Evolutionary conservation across 495 filamentous ascomycete species (phyloP), one percentile per base, ranked within the genome.

Genomic region (Aspergillus sclerotioniger): DNA sequence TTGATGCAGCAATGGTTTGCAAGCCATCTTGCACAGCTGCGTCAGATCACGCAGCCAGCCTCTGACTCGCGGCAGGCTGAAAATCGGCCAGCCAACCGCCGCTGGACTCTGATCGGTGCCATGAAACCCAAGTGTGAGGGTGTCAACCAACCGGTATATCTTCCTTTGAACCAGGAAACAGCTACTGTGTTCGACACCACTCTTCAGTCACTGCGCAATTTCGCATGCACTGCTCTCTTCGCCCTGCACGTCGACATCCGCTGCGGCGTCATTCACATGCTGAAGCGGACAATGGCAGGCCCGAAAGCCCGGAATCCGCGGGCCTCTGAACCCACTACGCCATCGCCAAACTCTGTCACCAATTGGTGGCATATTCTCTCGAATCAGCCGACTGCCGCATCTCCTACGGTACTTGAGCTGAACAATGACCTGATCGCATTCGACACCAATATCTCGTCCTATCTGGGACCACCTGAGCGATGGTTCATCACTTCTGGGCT

Each of bases 211-310:
- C 89, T 91, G 68, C 87, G 88, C 47, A 79, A 87, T 37, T 85
- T 99, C 37, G 87, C 88, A 39, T 77, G 80, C 8, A 90, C 82
- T 6, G 84, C 90, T 32, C 85, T 98, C 7, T 79, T 90, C 43
- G 92, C 91, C 7, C 74, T 99, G 7, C 93, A 96, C 70, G 81
- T 93, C 64, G 91, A 96, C 71, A 84, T 94, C 49, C 84, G 94
- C 50, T 90, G 88, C 65, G 88, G 88, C 51, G 82, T 94, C 58
- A 81, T 96, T 16, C 84, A 92, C 67, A 81, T 82, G 74, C 60
- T 82, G 45, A 76, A 72, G 1, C 71, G 67, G 51, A 76, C 78
- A 6, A 80, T 82, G 67, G 66, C 75, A 12, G 75, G 79, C 10
- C 78, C 75, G 10, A 78, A 79, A 47, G 69, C 72, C 21, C 71